Conservation (phyloP, 2,329 filamentous ascomycete genomes). For the Diplodia intermedia region DNA sequence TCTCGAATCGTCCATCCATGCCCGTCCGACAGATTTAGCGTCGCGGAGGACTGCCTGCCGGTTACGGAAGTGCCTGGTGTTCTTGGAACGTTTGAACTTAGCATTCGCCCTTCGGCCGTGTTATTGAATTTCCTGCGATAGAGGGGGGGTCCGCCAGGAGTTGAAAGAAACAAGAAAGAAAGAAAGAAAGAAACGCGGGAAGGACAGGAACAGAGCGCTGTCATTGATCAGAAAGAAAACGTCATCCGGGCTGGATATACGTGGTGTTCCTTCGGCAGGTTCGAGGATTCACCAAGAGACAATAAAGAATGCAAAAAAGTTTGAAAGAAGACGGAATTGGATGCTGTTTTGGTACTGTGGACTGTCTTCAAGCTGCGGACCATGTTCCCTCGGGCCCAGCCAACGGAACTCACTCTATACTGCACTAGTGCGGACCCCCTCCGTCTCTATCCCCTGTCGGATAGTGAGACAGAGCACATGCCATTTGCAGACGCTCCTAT, state of each 20-base stretch:
- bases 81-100: background rate
- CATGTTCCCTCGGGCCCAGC: background rate
- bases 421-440: too few relatives aligned
- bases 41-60: background rate
- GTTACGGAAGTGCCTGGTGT: background rate
- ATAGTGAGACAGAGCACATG: background rate
- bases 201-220: constrained; percentile 1
- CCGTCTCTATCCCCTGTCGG: constrained; percentile 8
- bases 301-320: background rate
- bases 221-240: background rate
- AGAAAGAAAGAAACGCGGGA: background rate
- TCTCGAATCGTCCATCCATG: background rate
- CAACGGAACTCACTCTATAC: background rate
- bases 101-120: background rate
- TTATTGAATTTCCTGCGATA: background rate
- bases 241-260: background rate
- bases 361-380: background rate
- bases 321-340: background rate
- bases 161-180: background rate
- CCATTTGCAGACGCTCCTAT: background rate
- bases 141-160: background rate
- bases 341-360: background rate
- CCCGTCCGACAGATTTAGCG: background rate
- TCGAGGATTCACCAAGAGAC: constrained; percentile 3
- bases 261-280: constrained; percentile 10